Evolutionary conservation across 768 basidiomycete species (phyloP), one percentile per base, ranked within the genome.

Genomic region (Russula ochroleuca): DNA sequence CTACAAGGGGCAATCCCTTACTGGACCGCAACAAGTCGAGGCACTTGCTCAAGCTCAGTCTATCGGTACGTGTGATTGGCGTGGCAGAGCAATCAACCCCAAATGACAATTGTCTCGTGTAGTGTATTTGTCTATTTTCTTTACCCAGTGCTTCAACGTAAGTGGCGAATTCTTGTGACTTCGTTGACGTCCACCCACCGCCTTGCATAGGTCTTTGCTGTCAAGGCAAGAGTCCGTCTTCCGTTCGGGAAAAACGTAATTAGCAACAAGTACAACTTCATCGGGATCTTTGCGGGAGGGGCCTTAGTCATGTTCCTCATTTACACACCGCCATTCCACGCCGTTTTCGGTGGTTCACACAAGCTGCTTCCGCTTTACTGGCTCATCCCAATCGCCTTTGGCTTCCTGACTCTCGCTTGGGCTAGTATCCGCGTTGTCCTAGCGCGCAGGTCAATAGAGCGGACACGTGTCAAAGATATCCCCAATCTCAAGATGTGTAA

Each of bases 401-500:
- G 86, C 31, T 67, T 78, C 13, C 59, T 87, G 54, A 74, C 84
- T 7, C 75, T 87, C 13, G 78, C 71, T 0, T 86, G 85, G 85
- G 74, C 85, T 19, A 82, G 81, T 13, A 65, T 88, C 37, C 77
- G 85, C 4, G 85, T 88, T 25, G 49, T 87, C 21, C 62, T 87
- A 40, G 69, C 86, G 63, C 74, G 84, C 41, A 85, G 81, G 70
- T 79, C 80, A 19, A 73, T 85, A 25, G 81, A 85, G 68, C 77
- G 79, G 53, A 71, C 79, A 66, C 79, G 76, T 64, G 85, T 86
- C 43, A 84, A 83, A 68, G 84, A 85, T 72, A 85, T 87, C 68
- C 81, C 80, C 63, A 85, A 85, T 2, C 73, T 88, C 37, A 83
- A 82, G 83, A 87, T 88, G 86, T 85, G 85, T 86, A 77, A 68